Base-by-base conservation (phyloP, 2,329 filamentous ascomycete species). In the Scolecobasidium constrictum region DNA sequence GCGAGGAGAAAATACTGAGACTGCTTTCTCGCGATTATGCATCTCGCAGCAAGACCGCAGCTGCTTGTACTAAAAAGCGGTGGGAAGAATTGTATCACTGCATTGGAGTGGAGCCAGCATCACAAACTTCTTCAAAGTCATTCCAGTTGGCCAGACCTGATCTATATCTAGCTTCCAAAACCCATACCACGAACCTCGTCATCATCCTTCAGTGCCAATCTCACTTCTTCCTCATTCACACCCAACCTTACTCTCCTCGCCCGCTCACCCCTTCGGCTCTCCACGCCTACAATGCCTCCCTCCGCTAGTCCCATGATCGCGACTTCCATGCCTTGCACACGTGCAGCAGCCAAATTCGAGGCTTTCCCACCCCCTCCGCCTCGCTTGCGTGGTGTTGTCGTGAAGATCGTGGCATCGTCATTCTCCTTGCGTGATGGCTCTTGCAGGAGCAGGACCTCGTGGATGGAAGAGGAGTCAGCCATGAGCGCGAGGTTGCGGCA, bases 181-280 rank as follows among this genome's bases (percentile, higher is more conserved):
- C 86, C 85, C 55, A 94, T 68, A 31, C 83, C 81, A 61, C 81
- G 87, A 43, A 93, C 81, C 56, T 95, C 86, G 5, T 76, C 77
- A 64, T 98, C 92, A 50, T 94, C 88, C 46, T 82, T 78, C 52
- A 96, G 78, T 21, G 90, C 92, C 57, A 86, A 75, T 57, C 82
- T 82, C 20, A 98, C 78, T 63, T 98, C 90, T 55, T 96, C 90
- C 47, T 94, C 86, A 11, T 85, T 83, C 50, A 96, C 81, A 17
- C 85, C 79, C 44, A 98, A 69, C 44, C 90, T 73, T 33, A 98
- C 76, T 60, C 93, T 88, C 44, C 86, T 90, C 17, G 86, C 86
- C 35, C 92, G 72, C 57, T 96, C 90, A 0, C 87, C 82, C 50
- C 79, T 79, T 46, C 68, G 63, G 3, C 76, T 76, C 60, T 98